Evolutionary conservation across 495 filamentous ascomycete genomes (phyloP), one percentile per base, ranked within the genome.

Genomic region (Ascodesmis nigricans): DNA sequence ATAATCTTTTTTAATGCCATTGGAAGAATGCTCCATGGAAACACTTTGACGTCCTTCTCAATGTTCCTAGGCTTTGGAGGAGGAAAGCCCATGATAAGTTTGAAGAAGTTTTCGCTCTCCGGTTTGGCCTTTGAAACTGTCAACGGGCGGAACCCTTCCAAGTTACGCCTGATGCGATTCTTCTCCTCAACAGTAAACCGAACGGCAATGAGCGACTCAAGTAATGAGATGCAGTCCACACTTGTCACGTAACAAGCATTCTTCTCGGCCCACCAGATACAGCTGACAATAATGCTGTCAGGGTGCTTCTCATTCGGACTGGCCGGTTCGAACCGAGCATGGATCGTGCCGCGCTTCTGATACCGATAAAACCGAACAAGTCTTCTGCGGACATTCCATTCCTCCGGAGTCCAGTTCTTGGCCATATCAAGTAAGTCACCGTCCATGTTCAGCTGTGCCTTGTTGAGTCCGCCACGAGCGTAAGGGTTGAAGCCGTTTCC

Each of bases 1-100:
- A 95, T 90, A 49, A 95, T 92, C 59, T 97, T 97, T 63, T 81
- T 87, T 35, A 97, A 58, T 0, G 87, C 83, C 27, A 67, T 64
- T 8, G 61, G 63, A 8, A 97, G 58, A 31, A 78, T 75, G 49
- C 74, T 79, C 90, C 87, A 97, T 7, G 78, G 72, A 50, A 95
- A 97, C 4, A 93, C 87, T 55, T 97, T 97, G 45, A 97, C 79
- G 47, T 92, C 83, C 57, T 97, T 97, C 61, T 93, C 87, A 44
- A 97, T 97, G 46, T 92, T 91, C 25, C 87, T 65, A 4, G 87
- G 90, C 59, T 93, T 93, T 1, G 90, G 90, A 16, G 69, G 73
- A 7, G 78, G 77, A 52, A 95, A 92, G n/a, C 69, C 75, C 90
- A 97, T 95, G 56, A 97, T 93, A 40, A 93, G 60, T 58, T 91